Percentiles rank a stretch among this genome's conserved stretches.
Conservation (phyloP, 2,329 filamentous ascomycete species). For the Penicillium janthinellum region DNA sequence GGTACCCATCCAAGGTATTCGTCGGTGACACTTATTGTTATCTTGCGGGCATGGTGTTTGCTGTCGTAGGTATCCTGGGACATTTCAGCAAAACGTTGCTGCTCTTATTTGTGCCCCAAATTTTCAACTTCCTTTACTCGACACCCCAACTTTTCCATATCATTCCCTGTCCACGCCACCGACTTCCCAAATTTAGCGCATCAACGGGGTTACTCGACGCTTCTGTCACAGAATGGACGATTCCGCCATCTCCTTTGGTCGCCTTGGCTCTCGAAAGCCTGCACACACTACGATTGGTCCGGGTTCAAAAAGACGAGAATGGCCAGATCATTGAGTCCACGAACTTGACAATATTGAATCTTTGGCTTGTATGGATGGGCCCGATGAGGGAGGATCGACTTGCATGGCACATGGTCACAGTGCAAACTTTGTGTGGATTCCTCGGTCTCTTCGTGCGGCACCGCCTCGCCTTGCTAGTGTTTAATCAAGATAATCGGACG, state of each 20-base stretch:
- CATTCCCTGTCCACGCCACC: slow-evolving; percentile 88
- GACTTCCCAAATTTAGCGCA: slow-evolving; percentile 84
- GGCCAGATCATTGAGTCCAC: slow-evolving; percentile 76
- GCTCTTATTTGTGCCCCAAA: slow-evolving; percentile 86
- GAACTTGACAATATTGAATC: slow-evolving; percentile 90
- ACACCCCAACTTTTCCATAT: slow-evolving; percentile 87
- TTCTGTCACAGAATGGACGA: slow-evolving; percentile 75
- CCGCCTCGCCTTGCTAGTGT: slow-evolving; percentile 80
- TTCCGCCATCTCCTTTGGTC: slow-evolving; percentile 68
- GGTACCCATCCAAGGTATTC: slow-evolving; percentile 93
- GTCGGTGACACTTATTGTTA: slow-evolving; percentile 99
- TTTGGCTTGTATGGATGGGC: slow-evolving; percentile 95
- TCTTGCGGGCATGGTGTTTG: slow-evolving; percentile 98
- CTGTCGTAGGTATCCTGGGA: slow-evolving; percentile 91
- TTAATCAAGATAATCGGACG: slow-evolving; percentile 77
- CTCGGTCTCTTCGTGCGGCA: slow-evolving; percentile 84
- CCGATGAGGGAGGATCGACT: slow-evolving; percentile 85
- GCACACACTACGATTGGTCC: slow-evolving; percentile 67
- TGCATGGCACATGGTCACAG: slow-evolving; percentile 73
- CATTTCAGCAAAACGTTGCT: slow-evolving; percentile 98
- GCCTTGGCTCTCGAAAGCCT: slow-evolving; percentile 68
- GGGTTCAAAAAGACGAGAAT: slow-evolving; percentile 66
- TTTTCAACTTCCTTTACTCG: slow-evolving; percentile 96
- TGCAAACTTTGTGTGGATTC: slow-evolving; percentile 77
- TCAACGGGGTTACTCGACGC: slow-evolving; percentile 83